These are phyloP conservation scores for Leishmania mexicana DNA, from an alignment of 208 protist species.

Conservation along the genomic window DNA sequence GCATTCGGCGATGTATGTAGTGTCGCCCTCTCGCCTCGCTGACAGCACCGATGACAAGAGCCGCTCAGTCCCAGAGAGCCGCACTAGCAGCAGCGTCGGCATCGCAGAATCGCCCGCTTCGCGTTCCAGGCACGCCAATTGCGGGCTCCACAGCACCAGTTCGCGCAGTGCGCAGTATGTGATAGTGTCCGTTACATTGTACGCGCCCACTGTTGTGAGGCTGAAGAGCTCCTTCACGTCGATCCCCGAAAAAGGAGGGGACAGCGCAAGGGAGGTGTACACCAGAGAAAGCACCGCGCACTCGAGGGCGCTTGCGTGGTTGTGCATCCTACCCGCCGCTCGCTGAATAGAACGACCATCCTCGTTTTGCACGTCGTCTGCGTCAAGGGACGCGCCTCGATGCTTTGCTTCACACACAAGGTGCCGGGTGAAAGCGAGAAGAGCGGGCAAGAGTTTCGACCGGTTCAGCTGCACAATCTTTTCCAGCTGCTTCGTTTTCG, in stretches of 20 bases:
- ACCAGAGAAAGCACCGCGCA: neutral
- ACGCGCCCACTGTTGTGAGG: neutral
- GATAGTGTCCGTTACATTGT: neutral
- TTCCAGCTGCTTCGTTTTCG: conserved; percentile 7
- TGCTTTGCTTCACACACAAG: neutral
- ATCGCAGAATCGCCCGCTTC: neutral
- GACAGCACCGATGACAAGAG: neutral
- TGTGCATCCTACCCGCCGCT: neutral
- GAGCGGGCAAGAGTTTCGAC: conserved; percentile 1
- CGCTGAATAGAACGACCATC: too few species aligned
- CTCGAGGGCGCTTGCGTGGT: neutral
- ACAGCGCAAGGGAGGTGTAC: conserved; percentile 4
- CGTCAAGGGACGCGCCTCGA: neutral
- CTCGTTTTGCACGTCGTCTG: neutral
- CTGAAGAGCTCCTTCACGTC: neutral
- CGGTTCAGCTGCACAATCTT: conserved; percentile 7
- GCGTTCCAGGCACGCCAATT: too few species aligned
- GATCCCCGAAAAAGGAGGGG: neutral
- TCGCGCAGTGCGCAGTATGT: conserved; percentile 4
- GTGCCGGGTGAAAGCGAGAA: neutral
- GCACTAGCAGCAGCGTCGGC: neutral
- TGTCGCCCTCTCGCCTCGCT: neutral
- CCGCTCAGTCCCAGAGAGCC: conserved; percentile 2
- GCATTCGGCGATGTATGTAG: neutral
- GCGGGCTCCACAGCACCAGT: neutral